These are phyloP conservation scores for Rhynchosporium agropyri DNA, from an alignment of 2,329 filamentous ascomycete species.

Conservation along the genomic window DNA sequence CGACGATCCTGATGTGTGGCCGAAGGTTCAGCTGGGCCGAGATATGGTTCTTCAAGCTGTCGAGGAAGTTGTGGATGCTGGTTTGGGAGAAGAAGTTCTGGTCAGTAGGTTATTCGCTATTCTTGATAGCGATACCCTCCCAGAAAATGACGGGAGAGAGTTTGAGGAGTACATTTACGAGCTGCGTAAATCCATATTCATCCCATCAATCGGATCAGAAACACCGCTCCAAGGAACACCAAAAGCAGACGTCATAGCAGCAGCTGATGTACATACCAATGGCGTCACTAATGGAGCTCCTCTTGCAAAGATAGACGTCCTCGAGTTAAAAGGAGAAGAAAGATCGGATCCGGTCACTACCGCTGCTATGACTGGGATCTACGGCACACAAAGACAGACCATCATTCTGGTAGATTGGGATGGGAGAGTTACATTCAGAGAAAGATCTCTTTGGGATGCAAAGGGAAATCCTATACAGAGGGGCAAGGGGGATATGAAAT, in stretches of 20 bases:
- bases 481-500: slow-evolving; percentile 58
- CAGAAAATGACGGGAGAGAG: slow-evolving; percentile 42
- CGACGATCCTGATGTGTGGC: slow-evolving; percentile 57
- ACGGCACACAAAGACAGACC: slow-evolving; percentile 68
- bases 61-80: slow-evolving; percentile 46
- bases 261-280: slow-evolving; percentile 32
- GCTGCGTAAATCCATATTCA: slow-evolving; percentile 63
- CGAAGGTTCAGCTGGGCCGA: slow-evolving; percentile 58
- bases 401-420: slow-evolving; percentile 64
- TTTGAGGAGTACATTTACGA: slow-evolving; percentile 57
- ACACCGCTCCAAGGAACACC: slow-evolving; percentile 46
- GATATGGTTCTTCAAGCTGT: slow-evolving; percentile 45
- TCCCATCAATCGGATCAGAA: slow-evolving; percentile 57
- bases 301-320: slow-evolving; percentile 42
- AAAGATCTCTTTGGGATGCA: slow-evolving; percentile 62
- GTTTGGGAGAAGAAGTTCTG: slow-evolving; percentile 51
- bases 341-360: slow-evolving; percentile 45
- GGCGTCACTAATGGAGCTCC: slow-evolving; percentile 29
- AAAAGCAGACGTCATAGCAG: slow-evolving; percentile 41
- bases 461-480: slow-evolving; percentile 57
- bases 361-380: slow-evolving; percentile 59
- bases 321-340: slow-evolving; percentile 39
- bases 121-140: slow-evolving; percentile 61
- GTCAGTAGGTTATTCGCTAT: slow-evolving; percentile 55
- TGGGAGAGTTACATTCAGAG: slow-evolving; percentile 61